Conservation (phyloP, 192 early-diverging fungal genomes). For the Rhizophagus sp. region DNA sequence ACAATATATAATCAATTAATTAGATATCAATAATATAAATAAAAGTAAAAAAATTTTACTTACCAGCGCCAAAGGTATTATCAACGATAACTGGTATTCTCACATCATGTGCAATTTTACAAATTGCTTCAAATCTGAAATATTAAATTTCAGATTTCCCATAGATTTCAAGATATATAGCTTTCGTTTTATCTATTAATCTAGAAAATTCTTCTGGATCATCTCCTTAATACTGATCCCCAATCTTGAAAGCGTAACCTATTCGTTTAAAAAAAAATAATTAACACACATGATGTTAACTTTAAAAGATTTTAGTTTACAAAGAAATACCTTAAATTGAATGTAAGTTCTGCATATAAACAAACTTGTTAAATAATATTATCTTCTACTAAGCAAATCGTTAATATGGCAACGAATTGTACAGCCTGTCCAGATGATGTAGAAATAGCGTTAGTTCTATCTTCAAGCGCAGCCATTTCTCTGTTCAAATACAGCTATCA, state of each 20-base stretch:
- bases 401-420: slow-evolving; percentile 80
- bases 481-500: slow-evolving; percentile 74
- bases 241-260: slow-evolving; percentile 63
- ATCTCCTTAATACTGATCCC: slow-evolving; percentile 81
- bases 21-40: too few species aligned
- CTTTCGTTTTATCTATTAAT: slow-evolving; percentile 90
- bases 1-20: too few species aligned
- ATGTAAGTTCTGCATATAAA: slow-evolving; percentile 71
- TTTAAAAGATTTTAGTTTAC: too few species aligned
- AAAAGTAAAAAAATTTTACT: too few species aligned
- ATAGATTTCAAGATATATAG: slow-evolving; percentile 89
- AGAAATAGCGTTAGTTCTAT: slow-evolving; percentile 70
- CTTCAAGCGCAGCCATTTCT: slow-evolving; percentile 89
- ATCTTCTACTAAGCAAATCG: slow-evolving; percentile 76
- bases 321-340: neutral
- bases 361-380: slow-evolving; percentile 77
- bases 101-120: slow-evolving; percentile 74
- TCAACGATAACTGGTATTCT: slow-evolving; percentile 91
- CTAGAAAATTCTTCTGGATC: slow-evolving; percentile 70
- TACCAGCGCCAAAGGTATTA: slow-evolving; percentile 90
- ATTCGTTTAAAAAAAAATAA: neutral
- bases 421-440: slow-evolving; percentile 75
- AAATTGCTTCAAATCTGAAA: slow-evolving; percentile 85
- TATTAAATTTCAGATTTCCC: slow-evolving; percentile 87
- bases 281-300: too few species aligned